These are phyloP conservation scores for Aspergillus steynii DNA, from an alignment of 495 filamentous ascomycete genomes.

Conservation along the genomic window DNA sequence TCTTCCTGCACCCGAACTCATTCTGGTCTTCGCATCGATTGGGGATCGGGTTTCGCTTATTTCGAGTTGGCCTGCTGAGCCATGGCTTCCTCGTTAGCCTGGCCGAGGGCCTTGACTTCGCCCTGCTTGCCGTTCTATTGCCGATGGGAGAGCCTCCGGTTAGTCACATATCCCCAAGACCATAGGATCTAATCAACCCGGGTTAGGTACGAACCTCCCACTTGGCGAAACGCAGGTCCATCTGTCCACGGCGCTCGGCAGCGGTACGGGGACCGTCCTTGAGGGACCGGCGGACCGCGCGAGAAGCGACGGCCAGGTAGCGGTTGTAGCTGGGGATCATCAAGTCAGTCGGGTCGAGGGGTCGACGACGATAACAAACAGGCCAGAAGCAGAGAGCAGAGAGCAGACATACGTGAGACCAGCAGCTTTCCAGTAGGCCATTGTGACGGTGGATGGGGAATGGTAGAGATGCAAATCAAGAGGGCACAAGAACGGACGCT, in stretches of 20 bases:
- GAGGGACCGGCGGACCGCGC: constrained; percentile 75
- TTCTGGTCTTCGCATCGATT: constrained; percentile 4
- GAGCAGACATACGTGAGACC: constrained; percentile 80
- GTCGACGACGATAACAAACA: neutral
- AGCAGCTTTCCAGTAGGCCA: constrained; percentile 98
- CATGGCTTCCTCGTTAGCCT: constrained; percentile 67
- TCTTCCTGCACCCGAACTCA: constrained; percentile 21
- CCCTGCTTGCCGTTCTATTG: constrained; percentile 93
- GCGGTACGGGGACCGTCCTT: constrained; percentile 86
- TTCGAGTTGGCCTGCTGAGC: constrained; percentile 48
- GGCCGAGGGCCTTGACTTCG: constrained; percentile 71
- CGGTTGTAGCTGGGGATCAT: constrained; percentile 53
- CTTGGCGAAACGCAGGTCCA: constrained; percentile 90
- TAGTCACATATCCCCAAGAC: constrained; percentile 13
- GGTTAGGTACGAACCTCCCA: constrained; percentile 76
- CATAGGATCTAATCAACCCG: neutral
- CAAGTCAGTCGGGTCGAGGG: constrained; percentile 25
- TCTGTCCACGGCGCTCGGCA: constrained; percentile 87
- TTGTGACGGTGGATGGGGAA: constrained; percentile 58
- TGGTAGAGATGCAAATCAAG: constrained; percentile 25
- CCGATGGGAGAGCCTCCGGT: constrained; percentile 18
- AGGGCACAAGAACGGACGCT: constrained; percentile 15
- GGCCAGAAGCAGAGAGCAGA: neutral
- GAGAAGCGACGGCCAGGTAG: constrained; percentile 56
- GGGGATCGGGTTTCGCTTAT: constrained; percentile 27